Evolutionary conservation across 1,139 yeast genomes (phyloP).

Genomic region (Wickerhamomyces sp.): DNA sequence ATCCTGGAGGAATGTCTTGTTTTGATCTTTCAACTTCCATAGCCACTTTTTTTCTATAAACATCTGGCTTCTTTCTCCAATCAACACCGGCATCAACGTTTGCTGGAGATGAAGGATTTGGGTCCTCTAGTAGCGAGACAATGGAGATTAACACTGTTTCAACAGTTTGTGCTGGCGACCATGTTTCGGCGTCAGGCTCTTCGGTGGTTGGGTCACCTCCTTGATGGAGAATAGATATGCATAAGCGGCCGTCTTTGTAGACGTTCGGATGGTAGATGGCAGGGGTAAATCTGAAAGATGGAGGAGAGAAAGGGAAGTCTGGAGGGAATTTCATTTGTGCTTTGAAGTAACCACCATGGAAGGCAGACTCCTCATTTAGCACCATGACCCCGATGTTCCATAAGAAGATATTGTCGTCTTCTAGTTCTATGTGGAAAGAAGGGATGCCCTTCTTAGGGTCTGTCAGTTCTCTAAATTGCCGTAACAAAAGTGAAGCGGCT

Average conservation of each 20-base stretch:
- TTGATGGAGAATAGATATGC: conserved; percentile 88
- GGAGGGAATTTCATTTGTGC: conserved; percentile 92
- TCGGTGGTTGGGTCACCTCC: conserved; percentile 87
- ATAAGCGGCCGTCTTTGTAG: conserved; percentile 86
- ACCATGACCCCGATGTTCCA: conserved; percentile 97
- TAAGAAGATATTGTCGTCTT: conserved; percentile 83
- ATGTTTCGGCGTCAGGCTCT: conserved; percentile 88
- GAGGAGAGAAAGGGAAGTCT: conserved; percentile 90
- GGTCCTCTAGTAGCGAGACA: conserved; percentile 86
- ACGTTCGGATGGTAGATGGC: conserved; percentile 94
- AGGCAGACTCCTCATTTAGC: conserved; percentile 80
- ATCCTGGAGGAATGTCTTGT: conserved; percentile 81
- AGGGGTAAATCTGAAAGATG: conserved; percentile 89
- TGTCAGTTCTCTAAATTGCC: conserved; percentile 90
- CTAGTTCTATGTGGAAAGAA: conserved; percentile 82
- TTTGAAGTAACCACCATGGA: conserved; percentile 93
- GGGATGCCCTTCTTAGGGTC: conserved; percentile 93
- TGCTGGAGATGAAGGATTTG: conserved; percentile 90
- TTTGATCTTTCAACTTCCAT: conserved; percentile 83
- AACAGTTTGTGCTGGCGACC: conserved; percentile 97
- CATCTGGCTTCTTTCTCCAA: conserved; percentile 79
- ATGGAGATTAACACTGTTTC: conserved; percentile 88
- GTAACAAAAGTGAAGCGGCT: conserved; percentile 55
- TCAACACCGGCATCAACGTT: conserved; percentile 95
- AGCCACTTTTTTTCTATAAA: conserved; percentile 71